Evolutionary conservation across 2,329 filamentous ascomycete genomes (phyloP).

Genomic region (Botryotinia calthae): DNA sequence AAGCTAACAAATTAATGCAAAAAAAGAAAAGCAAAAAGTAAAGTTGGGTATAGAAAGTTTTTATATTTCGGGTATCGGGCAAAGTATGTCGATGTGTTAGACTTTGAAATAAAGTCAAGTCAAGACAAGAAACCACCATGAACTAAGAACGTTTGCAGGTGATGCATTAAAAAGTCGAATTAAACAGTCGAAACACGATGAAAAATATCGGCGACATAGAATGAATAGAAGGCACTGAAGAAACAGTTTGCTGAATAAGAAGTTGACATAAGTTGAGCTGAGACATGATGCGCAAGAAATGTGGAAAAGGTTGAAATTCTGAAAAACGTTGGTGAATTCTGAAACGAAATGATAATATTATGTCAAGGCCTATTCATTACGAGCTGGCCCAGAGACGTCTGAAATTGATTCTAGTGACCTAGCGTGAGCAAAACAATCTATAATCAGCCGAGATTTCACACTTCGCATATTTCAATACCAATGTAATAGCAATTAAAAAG

Average conservation of each 20-base stretch:
- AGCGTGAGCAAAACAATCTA: slow-evolving; percentile 19
- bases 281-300: slow-evolving; percentile 5
- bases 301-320: background rate
- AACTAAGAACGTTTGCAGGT: background rate
- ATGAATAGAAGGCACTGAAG: background rate
- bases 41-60: slow-evolving; percentile 15
- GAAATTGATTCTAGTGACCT: slow-evolving; percentile 23
- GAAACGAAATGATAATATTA: background rate
- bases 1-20: background rate
- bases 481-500: slow-evolving; percentile 18
- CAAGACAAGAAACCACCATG: background rate
- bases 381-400: slow-evolving; percentile 20
- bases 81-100: background rate
- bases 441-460: slow-evolving; percentile 17
- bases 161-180: slow-evolving; percentile 10
- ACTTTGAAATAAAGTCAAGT: slow-evolving; percentile 7
- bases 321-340: background rate
- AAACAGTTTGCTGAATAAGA: background rate
- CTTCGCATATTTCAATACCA: slow-evolving; percentile 16
- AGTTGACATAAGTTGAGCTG: slow-evolving; percentile 3
- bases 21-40: background rate
- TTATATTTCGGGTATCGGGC: slow-evolving; percentile 11
- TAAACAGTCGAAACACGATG: slow-evolving; percentile 11
- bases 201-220: background rate
- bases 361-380: slow-evolving; percentile 3